Evolutionary conservation across 176 grass and related monocot species (phyloP).

Genomic region (Aegilops umbellulata): DNA sequence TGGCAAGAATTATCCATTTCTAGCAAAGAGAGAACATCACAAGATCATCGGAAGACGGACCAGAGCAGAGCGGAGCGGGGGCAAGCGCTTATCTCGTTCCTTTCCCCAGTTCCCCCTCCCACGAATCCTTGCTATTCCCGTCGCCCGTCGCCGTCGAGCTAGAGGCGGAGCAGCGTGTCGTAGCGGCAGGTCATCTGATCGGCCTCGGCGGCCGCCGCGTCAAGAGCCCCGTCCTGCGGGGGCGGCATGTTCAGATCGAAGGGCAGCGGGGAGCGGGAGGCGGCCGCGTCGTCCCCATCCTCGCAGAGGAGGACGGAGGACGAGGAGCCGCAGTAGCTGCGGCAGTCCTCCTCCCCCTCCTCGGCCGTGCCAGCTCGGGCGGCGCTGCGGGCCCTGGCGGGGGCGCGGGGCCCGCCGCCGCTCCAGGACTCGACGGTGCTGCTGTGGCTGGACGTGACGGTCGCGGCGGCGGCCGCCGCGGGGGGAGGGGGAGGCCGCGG

Average conservation of each 20-base stretch:
- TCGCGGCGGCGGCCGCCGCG: not conserved
- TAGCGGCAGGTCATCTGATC: constrained; percentile 59
- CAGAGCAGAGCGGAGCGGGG: not conserved
- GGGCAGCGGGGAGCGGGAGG: constrained; percentile 45
- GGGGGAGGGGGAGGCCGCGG: not conserved
- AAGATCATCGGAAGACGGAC: constrained; percentile 32
- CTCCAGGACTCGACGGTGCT: constrained; percentile 86
- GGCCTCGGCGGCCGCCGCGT: constrained; percentile 23
- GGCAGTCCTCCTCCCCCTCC: constrained; percentile 39
- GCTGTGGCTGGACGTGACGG: constrained; percentile 75
- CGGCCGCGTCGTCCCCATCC: constrained; percentile 35
- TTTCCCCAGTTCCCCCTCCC: not conserved
- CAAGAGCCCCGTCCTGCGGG: constrained; percentile 25
- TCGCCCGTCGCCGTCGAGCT: not conserved
- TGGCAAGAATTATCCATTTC: constrained; percentile 51
- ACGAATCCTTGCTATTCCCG: constrained; percentile 21
- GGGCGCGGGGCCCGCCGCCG: constrained; percentile 38
- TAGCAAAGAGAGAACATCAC: constrained; percentile 48
- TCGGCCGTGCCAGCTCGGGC: not conserved
- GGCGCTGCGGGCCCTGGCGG: constrained; percentile 23
- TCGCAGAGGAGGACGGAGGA: constrained; percentile 69
- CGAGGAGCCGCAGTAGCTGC: constrained; percentile 77
- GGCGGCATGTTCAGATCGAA: constrained; percentile 86
- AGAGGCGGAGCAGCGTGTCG: constrained; percentile 59
- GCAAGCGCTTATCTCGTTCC: constrained; percentile 1